Conservation (phyloP, 768 basidiomycete species). For the Pilatotrama ljubarskyi region DNA sequence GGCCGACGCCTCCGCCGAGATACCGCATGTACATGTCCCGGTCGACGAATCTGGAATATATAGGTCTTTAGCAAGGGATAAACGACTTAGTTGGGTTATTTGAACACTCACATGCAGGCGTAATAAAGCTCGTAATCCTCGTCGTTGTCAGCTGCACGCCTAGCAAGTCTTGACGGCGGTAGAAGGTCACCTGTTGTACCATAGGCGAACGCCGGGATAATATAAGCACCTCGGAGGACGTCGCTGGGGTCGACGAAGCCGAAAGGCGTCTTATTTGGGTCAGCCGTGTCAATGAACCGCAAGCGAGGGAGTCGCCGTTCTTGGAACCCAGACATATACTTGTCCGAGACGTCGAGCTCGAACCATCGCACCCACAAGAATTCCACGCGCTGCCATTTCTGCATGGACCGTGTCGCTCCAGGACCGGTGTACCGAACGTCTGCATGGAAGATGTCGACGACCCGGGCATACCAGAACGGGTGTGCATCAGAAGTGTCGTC, state of each 20-base stretch:
- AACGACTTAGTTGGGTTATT: no score
- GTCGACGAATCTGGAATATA: no score
- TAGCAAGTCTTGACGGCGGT: slow-evolving; percentile 10
- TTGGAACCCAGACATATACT: slow-evolving; percentile 7
- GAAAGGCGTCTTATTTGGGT: slow-evolving; percentile 26
- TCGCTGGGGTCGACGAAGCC: slow-evolving; percentile 46
- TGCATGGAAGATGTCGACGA: slow-evolving; percentile 28
- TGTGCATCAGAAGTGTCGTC: not conserved
- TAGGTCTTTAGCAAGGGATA: no score
- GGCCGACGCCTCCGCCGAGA: no score
- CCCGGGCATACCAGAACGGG: slow-evolving; percentile 31
- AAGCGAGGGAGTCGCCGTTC: not conserved
- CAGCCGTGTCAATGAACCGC: not conserved
- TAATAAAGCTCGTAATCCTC: slow-evolving; percentile 27
- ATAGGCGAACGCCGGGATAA: slow-evolving; percentile 42
- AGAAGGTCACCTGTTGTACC: slow-evolving; percentile 24
- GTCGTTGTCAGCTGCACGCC: not conserved
- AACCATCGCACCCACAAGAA: slow-evolving; percentile 42
- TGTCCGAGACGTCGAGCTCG: slow-evolving; percentile 27
- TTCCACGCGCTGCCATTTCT: slow-evolving; percentile 23
- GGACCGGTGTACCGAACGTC: slow-evolving; percentile 12
- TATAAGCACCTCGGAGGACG: slow-evolving; percentile 41
- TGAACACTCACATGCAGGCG: slow-evolving; percentile 24
- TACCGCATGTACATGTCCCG: no score
- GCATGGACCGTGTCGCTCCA: not conserved